Base-by-base conservation (phyloP, 352 stramenopile species). In the Globisporangium splendens region DNA sequence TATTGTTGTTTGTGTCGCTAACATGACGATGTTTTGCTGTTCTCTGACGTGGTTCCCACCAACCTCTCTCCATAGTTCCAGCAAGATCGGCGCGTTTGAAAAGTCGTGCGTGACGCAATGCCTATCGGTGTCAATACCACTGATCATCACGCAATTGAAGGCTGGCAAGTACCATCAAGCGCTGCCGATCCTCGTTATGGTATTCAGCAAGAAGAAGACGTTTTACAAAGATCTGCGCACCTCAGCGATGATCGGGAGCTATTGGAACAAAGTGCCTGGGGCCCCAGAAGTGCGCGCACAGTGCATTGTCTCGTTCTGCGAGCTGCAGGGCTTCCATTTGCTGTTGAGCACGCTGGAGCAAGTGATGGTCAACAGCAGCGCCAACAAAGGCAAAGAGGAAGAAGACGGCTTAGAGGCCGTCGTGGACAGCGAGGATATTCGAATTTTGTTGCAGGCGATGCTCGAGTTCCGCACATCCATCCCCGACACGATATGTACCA, bases 181-280 rank as follows among this genome's bases (percentile, higher is more conserved):
- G 18, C 63, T 96, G 14, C 77, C 83, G 0, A 71, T 93, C 48
- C 65, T 94, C 12, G 84, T 86, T 2, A 86, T 94, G 77, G 65
- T 96, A 0, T 87, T 96, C 46, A 94, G 89, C 75, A 96, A 96
- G 72, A 94, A 96, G 53, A 89, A 88, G 55, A 90, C 77, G 10
- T 94, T 96, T 48, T 96, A 96, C 69, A 96, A 96, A 64, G 86
- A 96, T 46, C 47, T 93, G 31, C 83, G 85, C 56, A 85, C 75
- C n/a, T 91, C 84, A 8, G 79, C 86, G 38, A 92, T 94, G 84
- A 95, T 95, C 63, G 85, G 83, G 5, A 93, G 79, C 55, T 96
- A 95, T 49, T 96, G 85, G 87, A 96, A 95, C 76, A 93, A 93
- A 59, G 77, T 88, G 17, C 72, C 79, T 0, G 87, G 87, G 0